Evolutionary conservation across 768 basidiomycete species (phyloP).

Genomic region (Amylocystis lapponica): DNA sequence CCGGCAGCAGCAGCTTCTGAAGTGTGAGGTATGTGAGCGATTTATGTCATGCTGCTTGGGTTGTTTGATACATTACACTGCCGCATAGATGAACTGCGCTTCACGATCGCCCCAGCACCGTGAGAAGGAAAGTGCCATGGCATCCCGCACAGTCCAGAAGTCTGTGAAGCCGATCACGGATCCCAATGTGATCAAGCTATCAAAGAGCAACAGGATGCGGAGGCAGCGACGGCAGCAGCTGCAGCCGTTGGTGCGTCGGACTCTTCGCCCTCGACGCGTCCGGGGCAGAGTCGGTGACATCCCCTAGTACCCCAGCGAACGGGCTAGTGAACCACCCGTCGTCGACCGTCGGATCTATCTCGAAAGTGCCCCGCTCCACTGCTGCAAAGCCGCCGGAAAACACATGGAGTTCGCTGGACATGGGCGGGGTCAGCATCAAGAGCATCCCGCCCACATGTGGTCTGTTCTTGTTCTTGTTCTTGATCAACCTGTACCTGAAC

Average conservation of each 20-base stretch:
- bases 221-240: no score
- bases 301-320: conserved; percentile 28
- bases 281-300: conserved; percentile 6
- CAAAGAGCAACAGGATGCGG: conserved; percentile 30
- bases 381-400: conserved; percentile 62
- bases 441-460: conserved; percentile 74
- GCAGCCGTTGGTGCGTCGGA: conserved; percentile 12
- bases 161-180: conserved; percentile 89
- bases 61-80: conserved; percentile 15
- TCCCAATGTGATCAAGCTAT: conserved; percentile 64
- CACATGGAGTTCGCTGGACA: conserved; percentile 88
- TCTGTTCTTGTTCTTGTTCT: conserved; percentile 84
- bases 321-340: conserved; percentile 61
- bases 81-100: conserved; percentile 67
- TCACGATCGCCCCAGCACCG: conserved; percentile 90
- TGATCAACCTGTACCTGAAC: conserved; percentile 92
- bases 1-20: conserved; percentile 77
- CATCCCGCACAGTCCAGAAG: conserved; percentile 80
- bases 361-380: conserved; percentile 60
- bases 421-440: conserved; percentile 94
- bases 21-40: conserved; percentile 85
- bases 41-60: no score
- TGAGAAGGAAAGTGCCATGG: conserved; percentile 92
- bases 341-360: conserved; percentile 68
- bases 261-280: conserved; percentile 11